Base-by-base conservation (phyloP, 179 eudicot species). In the Actinidia arguta region DNA sequence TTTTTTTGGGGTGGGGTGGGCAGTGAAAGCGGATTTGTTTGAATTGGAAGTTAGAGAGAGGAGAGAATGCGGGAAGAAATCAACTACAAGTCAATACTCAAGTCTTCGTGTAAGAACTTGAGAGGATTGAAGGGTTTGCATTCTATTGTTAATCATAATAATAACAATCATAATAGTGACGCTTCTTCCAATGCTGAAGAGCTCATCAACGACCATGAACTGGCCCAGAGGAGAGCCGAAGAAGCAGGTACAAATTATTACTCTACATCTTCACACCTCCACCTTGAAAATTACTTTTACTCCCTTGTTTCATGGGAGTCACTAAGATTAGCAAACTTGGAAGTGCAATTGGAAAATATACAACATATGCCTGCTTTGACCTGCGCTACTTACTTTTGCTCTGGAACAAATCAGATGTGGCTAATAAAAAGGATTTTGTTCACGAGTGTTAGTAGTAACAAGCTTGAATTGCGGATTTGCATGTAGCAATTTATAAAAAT, bases 141-240 rank as follows among this genome's bases (percentile, higher is more conserved):
- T 55, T 76, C 85, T 13, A 79, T 78, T 50, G 56, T 72, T 17
- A 81, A 54, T 25, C 8, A 42, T 39, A 64, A 66, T 48, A 67
- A 67, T 47, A 24, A 3, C 27, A 61, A 42, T 71, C 25, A n/a
- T 16, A 3, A 11, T 18, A 7, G 24, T 4, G 59, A 31, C 64
- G 66, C 44, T n/a, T 76, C 78, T 46, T 73, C 80, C 5, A 77
- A 20, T 44, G 78, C 61, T 22, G 95, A 91, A 20, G 95, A 92
- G 62, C 85, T 88, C 73, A 86, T 92, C 86, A 87, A 88, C 70
- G 98, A 94, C 67, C 86, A 84, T 83, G 94, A 90, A 83, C 85
- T 94, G 50, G 98, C 98, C 31, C 90, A 87, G 42, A 89, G 98
- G 44, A 92, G 91, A 82, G 96, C 98, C 64, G 93, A 73, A 39